These are phyloP conservation scores for Myrmaecium sp. DNA, from an alignment of 2,329 filamentous ascomycete genomes.

Conservation along the genomic window DNA sequence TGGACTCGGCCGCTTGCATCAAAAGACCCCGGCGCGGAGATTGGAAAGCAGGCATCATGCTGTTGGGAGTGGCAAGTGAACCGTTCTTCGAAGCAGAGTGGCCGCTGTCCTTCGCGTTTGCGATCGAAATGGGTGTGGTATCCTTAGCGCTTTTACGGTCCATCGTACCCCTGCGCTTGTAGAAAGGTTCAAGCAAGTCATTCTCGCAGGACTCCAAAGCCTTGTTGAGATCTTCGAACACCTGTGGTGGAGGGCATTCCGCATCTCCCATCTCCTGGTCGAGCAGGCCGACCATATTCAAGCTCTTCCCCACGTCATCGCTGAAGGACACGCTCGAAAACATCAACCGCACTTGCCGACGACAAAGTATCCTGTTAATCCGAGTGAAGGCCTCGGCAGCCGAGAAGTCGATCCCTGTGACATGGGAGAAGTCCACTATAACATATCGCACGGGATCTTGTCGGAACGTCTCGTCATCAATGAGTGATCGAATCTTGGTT, in stretches of 20 bases:
- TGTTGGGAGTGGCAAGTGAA: conserved; percentile 11
- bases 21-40: conserved; percentile 70
- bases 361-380: conserved; percentile 67
- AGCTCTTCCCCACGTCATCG: conserved; percentile 56
- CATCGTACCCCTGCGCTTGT: conserved; percentile 21
- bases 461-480: conserved; percentile 67
- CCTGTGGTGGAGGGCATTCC: conserved; percentile 30
- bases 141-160: conserved; percentile 25
- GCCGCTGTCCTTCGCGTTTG: conserved; percentile 6
- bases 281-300: conserved; percentile 72
- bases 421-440: conserved; percentile 73
- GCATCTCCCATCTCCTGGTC: conserved; percentile 54
- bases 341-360: conserved; percentile 62
- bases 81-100: conserved; percentile 9
- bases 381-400: conserved; percentile 89
- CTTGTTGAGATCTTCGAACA: conserved; percentile 82
- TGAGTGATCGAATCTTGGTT: conserved; percentile 63
- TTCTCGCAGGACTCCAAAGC: conserved; percentile 93
- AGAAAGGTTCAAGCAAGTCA: conserved; percentile 56
- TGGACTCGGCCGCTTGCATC: conserved; percentile 58
- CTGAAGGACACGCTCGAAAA: conserved; percentile 68
- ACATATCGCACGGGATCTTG: conserved; percentile 73
- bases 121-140: conserved; percentile 19
- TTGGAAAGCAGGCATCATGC: conserved; percentile 40
- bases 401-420: conserved; percentile 88